These are phyloP conservation scores for Aspergillus sclerotioniger DNA, from an alignment of 495 filamentous ascomycete genomes.

Conservation along the genomic window DNA sequence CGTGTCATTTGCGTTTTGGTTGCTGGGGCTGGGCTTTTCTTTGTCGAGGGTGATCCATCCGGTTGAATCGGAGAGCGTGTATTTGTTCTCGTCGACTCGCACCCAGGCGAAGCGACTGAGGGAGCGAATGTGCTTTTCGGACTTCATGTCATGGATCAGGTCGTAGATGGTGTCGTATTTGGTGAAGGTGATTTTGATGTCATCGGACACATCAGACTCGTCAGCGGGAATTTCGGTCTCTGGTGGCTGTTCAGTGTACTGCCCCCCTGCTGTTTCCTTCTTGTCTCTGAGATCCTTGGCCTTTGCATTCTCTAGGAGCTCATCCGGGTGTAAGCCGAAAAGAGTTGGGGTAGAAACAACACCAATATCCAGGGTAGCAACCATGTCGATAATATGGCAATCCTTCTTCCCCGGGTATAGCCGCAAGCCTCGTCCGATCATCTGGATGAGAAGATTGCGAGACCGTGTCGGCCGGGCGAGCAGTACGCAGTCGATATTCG, in stretches of 20 bases:
- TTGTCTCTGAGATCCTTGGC: slow-evolving; percentile 55
- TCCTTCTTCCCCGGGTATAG: slow-evolving; percentile 76
- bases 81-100: slow-evolving; percentile 59
- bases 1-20: background rate
- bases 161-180: slow-evolving; percentile 89
- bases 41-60: slow-evolving; percentile 62
- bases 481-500: slow-evolving; percentile 92
- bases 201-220: slow-evolving; percentile 8
- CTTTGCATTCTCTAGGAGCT: slow-evolving; percentile 63
- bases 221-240: background rate
- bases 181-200: slow-evolving; percentile 58
- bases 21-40: slow-evolving; percentile 1
- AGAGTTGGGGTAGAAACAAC: slow-evolving; percentile 88
- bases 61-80: slow-evolving; percentile 55
- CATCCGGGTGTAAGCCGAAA: slow-evolving; percentile 87
- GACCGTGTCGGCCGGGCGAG: slow-evolving; percentile 88
- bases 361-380: slow-evolving; percentile 73
- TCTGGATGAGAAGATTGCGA: slow-evolving; percentile 87
- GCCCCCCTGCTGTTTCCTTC: slow-evolving; percentile 32
- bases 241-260: background rate
- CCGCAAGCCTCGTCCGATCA: slow-evolving; percentile 94
- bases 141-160: slow-evolving; percentile 76
- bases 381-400: slow-evolving; percentile 97
- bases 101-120: slow-evolving; percentile 82
- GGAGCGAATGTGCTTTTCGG: slow-evolving; percentile 72